A percentile compares a stretch with the other conserved stretches of the same genome.
phyloP scores from a whole-genome alignment of 2,329 filamentous ascomycete genomes.

The Periglandula ipomoeae region DNA sequence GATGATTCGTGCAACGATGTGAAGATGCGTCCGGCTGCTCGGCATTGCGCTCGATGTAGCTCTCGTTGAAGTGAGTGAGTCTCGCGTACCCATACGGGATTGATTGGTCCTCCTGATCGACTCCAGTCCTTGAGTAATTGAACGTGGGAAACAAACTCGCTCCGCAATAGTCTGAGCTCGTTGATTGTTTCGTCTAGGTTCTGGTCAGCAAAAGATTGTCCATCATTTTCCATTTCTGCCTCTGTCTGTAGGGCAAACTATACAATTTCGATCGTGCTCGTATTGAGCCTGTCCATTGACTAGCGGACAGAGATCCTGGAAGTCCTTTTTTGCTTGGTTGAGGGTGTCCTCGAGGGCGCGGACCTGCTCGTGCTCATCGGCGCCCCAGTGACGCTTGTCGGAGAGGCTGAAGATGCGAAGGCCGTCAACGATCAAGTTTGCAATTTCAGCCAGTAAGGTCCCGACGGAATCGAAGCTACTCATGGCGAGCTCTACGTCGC shows the following conservation, averaged over 20 bases:
- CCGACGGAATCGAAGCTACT: slow-evolving; percentile 44
- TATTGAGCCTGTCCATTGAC: slow-evolving; percentile 50
- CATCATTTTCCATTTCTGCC: neutral
- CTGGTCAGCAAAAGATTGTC: neutral
- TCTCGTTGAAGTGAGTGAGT: slow-evolving; percentile 39
- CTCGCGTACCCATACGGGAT: slow-evolving; percentile 46
- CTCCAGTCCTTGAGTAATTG: slow-evolving; percentile 46
- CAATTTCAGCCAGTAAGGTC: slow-evolving; percentile 48
- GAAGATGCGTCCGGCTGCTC: slow-evolving; percentile 47
- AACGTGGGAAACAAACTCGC: slow-evolving; percentile 37
- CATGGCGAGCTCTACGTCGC: slow-evolving; percentile 17
- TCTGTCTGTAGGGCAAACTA: slow-evolving; percentile 15
- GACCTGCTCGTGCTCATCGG: slow-evolving; percentile 51
- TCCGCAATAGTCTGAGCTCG: slow-evolving; percentile 37
- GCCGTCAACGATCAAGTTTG: slow-evolving; percentile 41
- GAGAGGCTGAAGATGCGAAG: slow-evolving; percentile 46
- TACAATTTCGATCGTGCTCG: slow-evolving; percentile 46
- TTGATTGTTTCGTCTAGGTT: slow-evolving; percentile 40
- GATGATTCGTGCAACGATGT: slow-evolving; percentile 38
- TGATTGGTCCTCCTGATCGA: slow-evolving; percentile 43
- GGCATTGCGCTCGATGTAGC: slow-evolving; percentile 49
- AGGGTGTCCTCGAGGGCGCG: slow-evolving; percentile 45
- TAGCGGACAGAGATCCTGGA: slow-evolving; percentile 46
- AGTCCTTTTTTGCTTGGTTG: slow-evolving; percentile 51
- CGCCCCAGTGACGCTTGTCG: slow-evolving; percentile 49